Conservation (phyloP, 2,329 filamentous ascomycete species). For the Colletotrichum sp. region DNA sequence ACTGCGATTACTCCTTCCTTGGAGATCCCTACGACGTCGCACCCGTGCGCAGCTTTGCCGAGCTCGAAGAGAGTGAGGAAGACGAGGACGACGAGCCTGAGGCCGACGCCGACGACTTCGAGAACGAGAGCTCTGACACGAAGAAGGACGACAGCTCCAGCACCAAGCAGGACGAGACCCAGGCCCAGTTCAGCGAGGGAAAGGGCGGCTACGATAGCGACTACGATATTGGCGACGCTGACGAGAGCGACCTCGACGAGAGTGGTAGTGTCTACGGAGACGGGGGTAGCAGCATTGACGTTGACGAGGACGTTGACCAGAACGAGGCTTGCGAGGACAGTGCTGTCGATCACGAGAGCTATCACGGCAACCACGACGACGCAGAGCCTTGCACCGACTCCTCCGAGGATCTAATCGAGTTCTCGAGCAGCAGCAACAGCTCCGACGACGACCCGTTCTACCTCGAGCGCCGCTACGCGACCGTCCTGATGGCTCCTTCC, state of each 20-base stretch:
- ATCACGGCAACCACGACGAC: neutral
- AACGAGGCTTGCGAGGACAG: neutral
- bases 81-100: neutral
- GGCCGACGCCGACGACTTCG: neutral
- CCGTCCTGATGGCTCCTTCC: conserved; percentile 12
- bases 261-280: neutral
- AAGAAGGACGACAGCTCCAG: neutral
- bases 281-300: neutral
- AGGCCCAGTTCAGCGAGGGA: neutral
- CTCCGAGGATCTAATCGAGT: neutral
- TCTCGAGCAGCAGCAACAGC: neutral
- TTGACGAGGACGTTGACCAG: neutral
- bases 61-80: neutral
- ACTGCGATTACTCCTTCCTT: neutral
- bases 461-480: neutral
- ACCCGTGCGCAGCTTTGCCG: neutral
- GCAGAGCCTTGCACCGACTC: neutral
- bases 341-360: neutral
- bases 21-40: neutral
- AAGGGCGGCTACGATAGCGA: neutral
- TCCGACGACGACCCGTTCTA: neutral
- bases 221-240: neutral
- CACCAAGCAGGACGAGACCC: neutral
- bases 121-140: neutral
- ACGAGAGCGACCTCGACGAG: neutral